Evolutionary conservation across 257 asterid genomes (phyloP), one percentile per base, ranked within the genome.

Genomic region (Nemophila menziesii): DNA sequence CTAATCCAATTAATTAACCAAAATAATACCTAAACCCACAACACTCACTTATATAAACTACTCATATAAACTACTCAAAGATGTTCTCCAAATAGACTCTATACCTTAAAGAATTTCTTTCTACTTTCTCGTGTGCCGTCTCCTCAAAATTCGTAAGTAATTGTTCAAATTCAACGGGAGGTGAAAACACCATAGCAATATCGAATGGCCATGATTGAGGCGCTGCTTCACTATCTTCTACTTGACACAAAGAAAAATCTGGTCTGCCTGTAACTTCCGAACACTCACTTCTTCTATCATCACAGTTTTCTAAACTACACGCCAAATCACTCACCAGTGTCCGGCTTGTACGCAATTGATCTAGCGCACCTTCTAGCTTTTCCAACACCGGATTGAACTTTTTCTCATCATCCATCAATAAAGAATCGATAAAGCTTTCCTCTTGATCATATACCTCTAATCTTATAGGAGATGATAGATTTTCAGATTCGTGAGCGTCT

Each of bases 91-190:
- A 11, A 11, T 48, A 20, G 6, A 18, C 6, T 12, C 10, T 46
- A 43, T 75, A 86, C 96, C 94, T 82, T 39, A 46, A 60, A 57
- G 57, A 48, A 58, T 74, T 66, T 11, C 37, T 60, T 24, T 68
- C 72, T 16, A 86, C 43, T 41, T 71, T 69, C 44, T 51, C 43
- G 33, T 62, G 55, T 9, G 70, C 61, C 39, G 6, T 17, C 5
- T 49, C 54, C 61, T 77, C 90, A 17, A 79, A 68, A 38, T 70
- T 58, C 18, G 43, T 43, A 0, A 70, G 22, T 21, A 40, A 49
- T 38, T 46, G 49, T 34, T 54, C 70, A 61, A 78, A 78, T 44
- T 46, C 66, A 18, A 45, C 18, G 22, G 54, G 44, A 18, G 41
- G 39, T 26, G 43, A 58, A 42, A 74, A 22, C 34, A 58, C 56